Evolutionary conservation across 768 basidiomycete genomes (phyloP), one percentile per base, ranked within the genome.

Genomic region (Boletellus ananiceps): DNA sequence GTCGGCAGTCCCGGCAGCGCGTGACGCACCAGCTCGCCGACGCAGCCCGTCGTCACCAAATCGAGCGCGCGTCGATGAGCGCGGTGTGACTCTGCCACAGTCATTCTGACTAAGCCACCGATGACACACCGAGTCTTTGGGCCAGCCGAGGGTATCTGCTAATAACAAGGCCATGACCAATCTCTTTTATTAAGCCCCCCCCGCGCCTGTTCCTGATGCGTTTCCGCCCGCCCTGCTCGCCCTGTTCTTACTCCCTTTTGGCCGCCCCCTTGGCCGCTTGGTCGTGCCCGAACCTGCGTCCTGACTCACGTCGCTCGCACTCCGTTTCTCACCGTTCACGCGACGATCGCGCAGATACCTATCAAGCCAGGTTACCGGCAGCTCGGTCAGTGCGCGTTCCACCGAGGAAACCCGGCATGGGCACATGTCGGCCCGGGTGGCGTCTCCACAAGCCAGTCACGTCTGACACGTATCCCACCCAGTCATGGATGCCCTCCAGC

Each of bases 191-290:
- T 25, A 57, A 13, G 42, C 45, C 23, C 35, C 44, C 9, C 44
- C 47, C 15, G 40, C 31, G 8, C 51, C 61, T 35, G 36, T 39
- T 16, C 56, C 58, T 18, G 54, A 34, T 12, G 31, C 44, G 37
- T 55, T 50, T 15, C 58, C 64, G 14, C 56, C 52, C 35, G 57
- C 8, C 44, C 46, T 61, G 41, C 58, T 52, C 0, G 53, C 53
- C 41, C 66, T 64, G 27, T 84, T 86, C 65, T 83, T 85, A 62
- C 84, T 87, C 2, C 85, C 85, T 58, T 82, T 83, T 31, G 84
- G 84, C 8, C 84, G 69, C 23, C 84, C 84, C 37, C 84, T 71
- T 0, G 84, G 81, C 13, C 83, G 67, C 53, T 84, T 86, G 7
- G 62, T 57, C 13, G 64, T 55, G 1, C 58, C 52, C 33, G 55